Conservation (phyloP, 1,139 yeast species). For the Zygosaccharomyces sapae region DNA sequence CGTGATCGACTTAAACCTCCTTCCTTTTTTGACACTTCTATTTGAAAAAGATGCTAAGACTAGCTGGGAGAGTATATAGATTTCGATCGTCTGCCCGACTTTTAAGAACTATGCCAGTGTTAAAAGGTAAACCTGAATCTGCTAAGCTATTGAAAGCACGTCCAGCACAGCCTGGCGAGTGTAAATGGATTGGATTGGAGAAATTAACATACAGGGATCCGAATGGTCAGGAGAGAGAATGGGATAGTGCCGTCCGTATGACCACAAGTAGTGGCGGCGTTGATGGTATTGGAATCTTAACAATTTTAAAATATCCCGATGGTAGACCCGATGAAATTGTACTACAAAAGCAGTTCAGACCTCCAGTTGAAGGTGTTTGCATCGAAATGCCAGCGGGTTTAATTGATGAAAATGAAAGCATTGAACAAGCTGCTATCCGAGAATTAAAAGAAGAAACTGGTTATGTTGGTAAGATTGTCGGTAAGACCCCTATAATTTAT, state of each 20-base stretch:
- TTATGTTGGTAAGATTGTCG: conserved; percentile 54
- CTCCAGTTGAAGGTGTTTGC: conserved; percentile 83
- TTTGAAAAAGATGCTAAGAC: background rate
- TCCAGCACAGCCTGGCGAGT: conserved; percentile 42
- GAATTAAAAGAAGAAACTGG: conserved; percentile 94
- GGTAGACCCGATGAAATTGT: conserved; percentile 53
- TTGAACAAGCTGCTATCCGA: conserved; percentile 77
- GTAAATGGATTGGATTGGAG: conserved; percentile 55
- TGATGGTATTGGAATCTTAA: conserved; percentile 88
- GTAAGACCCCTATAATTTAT: conserved; percentile 55
- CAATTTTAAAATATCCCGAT: conserved; percentile 52
- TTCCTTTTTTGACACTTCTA: background rate
- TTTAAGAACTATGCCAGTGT: conserved; percentile 23
- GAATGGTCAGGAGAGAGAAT: conserved; percentile 52
- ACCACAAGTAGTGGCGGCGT: conserved; percentile 64
- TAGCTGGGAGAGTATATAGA: background rate
- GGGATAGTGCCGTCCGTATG: conserved; percentile 89
- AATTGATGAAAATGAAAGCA: conserved; percentile 75
- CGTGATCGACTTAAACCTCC: background rate
- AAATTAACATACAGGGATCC: conserved; percentile 71
- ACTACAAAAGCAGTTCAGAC: conserved; percentile 83
- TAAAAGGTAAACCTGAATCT: conserved; percentile 37
- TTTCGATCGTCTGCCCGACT: background rate
- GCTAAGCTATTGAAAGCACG: conserved; percentile 39
- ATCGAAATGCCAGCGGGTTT: conserved; percentile 95